Evolutionary conservation across 2,329 filamentous ascomycete species (phyloP).

Genomic region (Aspergillus novoparasiticus): DNA sequence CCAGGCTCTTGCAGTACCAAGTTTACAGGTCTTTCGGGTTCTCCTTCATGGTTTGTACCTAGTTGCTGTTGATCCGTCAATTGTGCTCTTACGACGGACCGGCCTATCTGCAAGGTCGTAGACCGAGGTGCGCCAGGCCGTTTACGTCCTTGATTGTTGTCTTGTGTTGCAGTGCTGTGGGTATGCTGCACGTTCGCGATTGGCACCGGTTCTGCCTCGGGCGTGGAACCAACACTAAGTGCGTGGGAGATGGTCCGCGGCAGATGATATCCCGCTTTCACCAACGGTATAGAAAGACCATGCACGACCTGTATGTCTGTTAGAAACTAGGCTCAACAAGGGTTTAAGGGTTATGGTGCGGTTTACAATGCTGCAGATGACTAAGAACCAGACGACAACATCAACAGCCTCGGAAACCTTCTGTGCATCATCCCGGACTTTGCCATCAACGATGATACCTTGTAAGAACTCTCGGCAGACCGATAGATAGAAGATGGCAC

Average conservation of each 20-base stretch:
- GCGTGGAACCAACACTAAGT: slow-evolving; percentile 44
- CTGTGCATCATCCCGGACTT: slow-evolving; percentile 66
- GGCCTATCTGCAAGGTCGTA: slow-evolving; percentile 31
- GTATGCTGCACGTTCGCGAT: slow-evolving; percentile 30
- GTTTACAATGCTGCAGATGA: slow-evolving; percentile 77
- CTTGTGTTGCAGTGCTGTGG: slow-evolving; percentile 38
- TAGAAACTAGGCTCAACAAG: neutral
- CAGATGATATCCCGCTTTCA: slow-evolving; percentile 51
- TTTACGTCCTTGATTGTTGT: slow-evolving; percentile 29
- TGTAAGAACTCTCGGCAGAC: slow-evolving; percentile 74
- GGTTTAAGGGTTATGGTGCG: neutral
- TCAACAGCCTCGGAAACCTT: slow-evolving; percentile 66
- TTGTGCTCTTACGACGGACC: slow-evolving; percentile 25
- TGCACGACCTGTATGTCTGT: slow-evolving; percentile 65
- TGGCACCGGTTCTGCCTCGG: slow-evolving; percentile 33
- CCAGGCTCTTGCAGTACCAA: slow-evolving; percentile 21
- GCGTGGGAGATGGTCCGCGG: slow-evolving; percentile 48
- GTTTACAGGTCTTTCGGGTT: slow-evolving; percentile 38
- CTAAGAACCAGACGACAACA: slow-evolving; percentile 83
- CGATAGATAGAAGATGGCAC: slow-evolving; percentile 87
- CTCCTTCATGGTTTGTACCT: slow-evolving; percentile 27
- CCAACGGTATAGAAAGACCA: slow-evolving; percentile 76
- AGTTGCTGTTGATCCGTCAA: slow-evolving; percentile 22
- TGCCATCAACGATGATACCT: slow-evolving; percentile 59
- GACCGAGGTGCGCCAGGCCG: slow-evolving; percentile 23